Evolutionary conservation across 805 yeast genomes (phyloP).

Genomic region (Scheffersomyces stipitis): DNA sequence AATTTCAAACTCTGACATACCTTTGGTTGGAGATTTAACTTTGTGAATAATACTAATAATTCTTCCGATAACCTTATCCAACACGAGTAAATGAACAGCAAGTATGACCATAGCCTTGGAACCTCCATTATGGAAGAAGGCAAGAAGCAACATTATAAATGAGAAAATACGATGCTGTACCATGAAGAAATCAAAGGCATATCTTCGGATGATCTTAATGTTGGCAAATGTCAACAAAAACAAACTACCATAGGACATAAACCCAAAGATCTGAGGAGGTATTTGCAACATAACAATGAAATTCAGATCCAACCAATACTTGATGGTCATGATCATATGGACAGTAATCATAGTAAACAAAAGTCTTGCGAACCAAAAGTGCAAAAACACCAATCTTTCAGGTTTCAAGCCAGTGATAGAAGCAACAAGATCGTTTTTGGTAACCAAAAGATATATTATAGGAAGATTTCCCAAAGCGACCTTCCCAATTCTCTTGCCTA

Average conservation of each 20-base stretch:
- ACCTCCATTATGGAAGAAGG: conserved; percentile 40
- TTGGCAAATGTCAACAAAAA: conserved; percentile 37
- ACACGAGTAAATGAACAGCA: conserved; percentile 43
- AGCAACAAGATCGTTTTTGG: conserved; percentile 41
- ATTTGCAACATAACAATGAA: conserved; percentile 40
- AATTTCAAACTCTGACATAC: conserved; percentile 35
- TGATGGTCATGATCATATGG: conserved; percentile 32
- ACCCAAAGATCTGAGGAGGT: conserved; percentile 53
- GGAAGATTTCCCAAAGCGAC: conserved; percentile 43
- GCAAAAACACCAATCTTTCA: conserved; percentile 40
- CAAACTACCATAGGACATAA: conserved; percentile 42
- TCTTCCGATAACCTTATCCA: conserved; percentile 37
- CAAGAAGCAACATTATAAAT: conserved; percentile 42
- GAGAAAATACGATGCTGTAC: conserved; percentile 42
- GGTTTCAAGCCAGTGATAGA: conserved; percentile 41
- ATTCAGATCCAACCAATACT: conserved; percentile 43
- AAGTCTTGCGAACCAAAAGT: conserved; percentile 45
- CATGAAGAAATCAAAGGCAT: conserved; percentile 44
- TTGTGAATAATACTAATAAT: conserved; percentile 32
- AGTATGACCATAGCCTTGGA: conserved; percentile 34
- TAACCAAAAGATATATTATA: conserved; percentile 30
- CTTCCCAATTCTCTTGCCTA: conserved; percentile 43
- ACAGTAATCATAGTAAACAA: conserved; percentile 35
- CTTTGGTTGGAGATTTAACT: conserved; percentile 36
- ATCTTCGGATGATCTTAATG: conserved; percentile 32